A percentile compares a stretch with the other conserved stretches of the same genome.
Evolutionary conservation across 2,329 filamentous ascomycete genomes (phyloP).

Genomic region (Penicillium griseofulvum): DNA sequence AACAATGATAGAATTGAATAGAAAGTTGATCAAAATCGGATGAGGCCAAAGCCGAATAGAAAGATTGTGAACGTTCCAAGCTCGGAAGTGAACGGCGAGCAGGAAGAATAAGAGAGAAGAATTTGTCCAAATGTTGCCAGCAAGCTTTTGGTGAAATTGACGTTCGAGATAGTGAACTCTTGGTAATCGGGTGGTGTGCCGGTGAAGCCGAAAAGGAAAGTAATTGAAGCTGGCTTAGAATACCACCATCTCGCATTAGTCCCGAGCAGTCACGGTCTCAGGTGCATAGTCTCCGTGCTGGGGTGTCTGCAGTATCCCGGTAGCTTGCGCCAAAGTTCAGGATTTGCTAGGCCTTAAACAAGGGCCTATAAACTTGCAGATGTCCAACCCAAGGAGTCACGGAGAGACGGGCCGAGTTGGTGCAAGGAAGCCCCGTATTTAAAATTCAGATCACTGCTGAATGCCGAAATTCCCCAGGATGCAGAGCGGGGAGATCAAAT

Average conservation of each 20-base stretch:
- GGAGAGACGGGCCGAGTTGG: conserved; percentile 12
- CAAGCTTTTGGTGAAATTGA: background rate
- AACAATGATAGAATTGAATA: background rate
- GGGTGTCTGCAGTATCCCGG: conserved; percentile 29
- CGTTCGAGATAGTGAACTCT: conserved; percentile 19
- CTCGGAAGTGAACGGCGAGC: background rate
- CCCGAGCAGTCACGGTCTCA: conserved; percentile 21
- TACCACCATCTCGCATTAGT: conserved; percentile 30
- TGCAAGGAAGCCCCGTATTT: background rate
- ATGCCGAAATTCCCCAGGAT: background rate
- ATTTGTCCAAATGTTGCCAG: background rate
- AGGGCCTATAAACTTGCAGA: conserved; percentile 7
- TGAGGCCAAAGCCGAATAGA: background rate
- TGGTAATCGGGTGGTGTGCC: conserved; percentile 16
- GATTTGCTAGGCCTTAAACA: conserved; percentile 7
- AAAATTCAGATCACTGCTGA: background rate
- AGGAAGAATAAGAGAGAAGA: background rate
- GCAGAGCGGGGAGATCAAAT: conserved; percentile 2
- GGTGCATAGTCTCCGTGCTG: conserved; percentile 29
- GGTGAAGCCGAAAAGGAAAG: conserved; percentile 14
- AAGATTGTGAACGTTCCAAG: background rate
- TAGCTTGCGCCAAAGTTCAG: conserved; percentile 23
- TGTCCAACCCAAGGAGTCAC: conserved; percentile 13
- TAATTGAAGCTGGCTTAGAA: conserved; percentile 20
- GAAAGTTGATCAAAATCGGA: background rate